Base-by-base conservation (phyloP, 495 filamentous ascomycete genomes). In the Aspergillus wentii region DNA sequence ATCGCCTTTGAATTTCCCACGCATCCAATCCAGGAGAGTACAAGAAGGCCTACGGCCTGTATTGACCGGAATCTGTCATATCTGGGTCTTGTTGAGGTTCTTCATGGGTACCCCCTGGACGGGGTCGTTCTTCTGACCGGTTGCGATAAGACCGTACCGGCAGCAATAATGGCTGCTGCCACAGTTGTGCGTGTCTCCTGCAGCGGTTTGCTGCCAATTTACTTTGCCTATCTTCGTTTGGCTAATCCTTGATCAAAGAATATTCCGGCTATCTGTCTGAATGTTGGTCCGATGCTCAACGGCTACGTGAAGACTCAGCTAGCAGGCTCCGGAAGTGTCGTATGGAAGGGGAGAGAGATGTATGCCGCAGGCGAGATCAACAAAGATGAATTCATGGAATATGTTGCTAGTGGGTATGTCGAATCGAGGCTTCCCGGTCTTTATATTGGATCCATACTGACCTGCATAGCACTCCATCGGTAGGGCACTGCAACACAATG, bases 61-160 rank as follows among this genome's bases (percentile, higher is more conserved):
- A 56, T 77, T 17, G 73, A 77, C 50, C 64, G 73, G 5, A 77
- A 77, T 41, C 37, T 77, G 43, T 68, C 67, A 9, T 75, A 75
- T 54, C 51, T 77, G 7, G 54, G 61, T 30, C 55, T 77, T 21
- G 72, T 75, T 16, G 73, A 77, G 46, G 48, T 77, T 15, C 52
- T 77, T 14, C 66, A 61, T 37, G 68, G 64, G 3, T 77, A 77
- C 49, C 69, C 69, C 2, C 56, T 77, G 35, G 73, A 77, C 44
- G 73, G 72, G 8, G 71, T 77, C 14, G 72, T 77, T 11, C 46
- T 77, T 19, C 57, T 77, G 43, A 75, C 74, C 0, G 74, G 74
- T n/a, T 77, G 74, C 55, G 74, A 77, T 41, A 77, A 77, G 55
- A 77, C 71, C 6, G 76, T 71, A 0, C 74, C 74, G 18, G 74